A percentile compares a stretch with the other conserved stretches of the same genome.
Conservation (phyloP, 495 filamentous ascomycete species). For the Talaromyces ruber region DNA sequence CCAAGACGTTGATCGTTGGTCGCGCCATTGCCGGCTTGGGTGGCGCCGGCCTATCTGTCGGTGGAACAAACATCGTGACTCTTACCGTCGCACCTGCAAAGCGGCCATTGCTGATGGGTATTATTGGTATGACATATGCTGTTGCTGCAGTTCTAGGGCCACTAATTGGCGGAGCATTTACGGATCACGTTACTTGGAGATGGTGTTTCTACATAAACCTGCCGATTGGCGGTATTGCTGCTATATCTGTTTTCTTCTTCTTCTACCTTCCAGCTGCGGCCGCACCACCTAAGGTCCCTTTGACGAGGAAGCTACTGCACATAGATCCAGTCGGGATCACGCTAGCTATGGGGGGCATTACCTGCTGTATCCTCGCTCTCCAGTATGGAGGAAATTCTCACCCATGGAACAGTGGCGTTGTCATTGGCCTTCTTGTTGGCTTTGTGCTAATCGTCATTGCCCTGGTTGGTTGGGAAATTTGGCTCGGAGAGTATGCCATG, state of each 20-base stretch:
- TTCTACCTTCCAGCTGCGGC: slow-evolving; percentile 22
- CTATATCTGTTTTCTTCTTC: slow-evolving; percentile 4
- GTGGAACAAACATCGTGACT: slow-evolving; percentile 23
- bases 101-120: neutral
- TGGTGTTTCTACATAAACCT: slow-evolving; percentile 24
- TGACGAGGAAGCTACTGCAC: slow-evolving; percentile 4
- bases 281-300: slow-evolving; percentile 32
- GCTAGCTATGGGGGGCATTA: slow-evolving; percentile 9
- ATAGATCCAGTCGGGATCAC: neutral
- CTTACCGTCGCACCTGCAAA: slow-evolving; percentile 17
- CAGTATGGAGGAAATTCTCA: neutral
- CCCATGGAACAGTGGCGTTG: neutral
- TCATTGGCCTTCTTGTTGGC: slow-evolving; percentile 23
- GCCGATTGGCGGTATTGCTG: slow-evolving; percentile 44
- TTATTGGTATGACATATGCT: slow-evolving; percentile 14
- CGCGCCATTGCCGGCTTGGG: slow-evolving; percentile 64
- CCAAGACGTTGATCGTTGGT: slow-evolving; percentile 57
- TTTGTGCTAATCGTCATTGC: slow-evolving; percentile 11
- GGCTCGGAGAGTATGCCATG: slow-evolving; percentile 18
- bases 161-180: slow-evolving; percentile 69
- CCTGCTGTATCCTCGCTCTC: neutral
- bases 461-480: slow-evolving; percentile 14
- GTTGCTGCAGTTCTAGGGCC: slow-evolving; percentile 65
- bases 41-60: slow-evolving; percentile 25
- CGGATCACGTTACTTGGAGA: slow-evolving; percentile 30